Conservation (phyloP, 495 filamentous ascomycete genomes). For the Xylaria castorea region DNA sequence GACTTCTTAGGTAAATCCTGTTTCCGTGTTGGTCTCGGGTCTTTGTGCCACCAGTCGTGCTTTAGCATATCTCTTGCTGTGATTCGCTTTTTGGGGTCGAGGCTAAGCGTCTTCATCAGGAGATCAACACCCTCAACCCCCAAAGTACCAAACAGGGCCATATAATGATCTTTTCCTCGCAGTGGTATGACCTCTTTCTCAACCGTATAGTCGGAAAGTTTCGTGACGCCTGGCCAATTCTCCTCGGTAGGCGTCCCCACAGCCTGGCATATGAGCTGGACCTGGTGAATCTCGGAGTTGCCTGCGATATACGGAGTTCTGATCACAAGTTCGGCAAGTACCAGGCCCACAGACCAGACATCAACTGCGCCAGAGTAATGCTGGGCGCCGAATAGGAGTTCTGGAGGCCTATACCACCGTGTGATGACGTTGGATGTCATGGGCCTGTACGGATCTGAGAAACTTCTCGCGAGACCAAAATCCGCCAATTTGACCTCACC, state of each 20-base stretch:
- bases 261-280: slow-evolving; percentile 78
- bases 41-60: slow-evolving; percentile 84
- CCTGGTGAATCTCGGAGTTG: slow-evolving; percentile 73
- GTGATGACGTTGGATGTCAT: slow-evolving; percentile 98
- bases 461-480: slow-evolving; percentile 91
- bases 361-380: slow-evolving; percentile 93
- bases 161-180: slow-evolving; percentile 70
- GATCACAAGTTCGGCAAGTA: slow-evolving; percentile 90
- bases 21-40: slow-evolving; percentile 84
- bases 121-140: slow-evolving; percentile 85
- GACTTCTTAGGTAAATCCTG: slow-evolving; percentile 74
- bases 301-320: slow-evolving; percentile 81
- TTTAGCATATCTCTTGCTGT: slow-evolving; percentile 77
- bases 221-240: slow-evolving; percentile 92
- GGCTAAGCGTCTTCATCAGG: slow-evolving; percentile 79
- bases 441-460: slow-evolving; percentile 82
- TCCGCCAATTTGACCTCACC: slow-evolving; percentile 95
- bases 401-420: slow-evolving; percentile 93
- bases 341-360: slow-evolving; percentile 91
- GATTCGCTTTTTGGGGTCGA: slow-evolving; percentile 84
- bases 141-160: slow-evolving; percentile 73
- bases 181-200: slow-evolving; percentile 66
- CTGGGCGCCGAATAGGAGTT: slow-evolving; percentile 86
- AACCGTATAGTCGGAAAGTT: slow-evolving; percentile 76
- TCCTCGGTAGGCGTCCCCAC: slow-evolving; percentile 93